phyloP scores from a whole-genome alignment of 345 rosid genomes.

The Noccaea caerulescens region DNA sequence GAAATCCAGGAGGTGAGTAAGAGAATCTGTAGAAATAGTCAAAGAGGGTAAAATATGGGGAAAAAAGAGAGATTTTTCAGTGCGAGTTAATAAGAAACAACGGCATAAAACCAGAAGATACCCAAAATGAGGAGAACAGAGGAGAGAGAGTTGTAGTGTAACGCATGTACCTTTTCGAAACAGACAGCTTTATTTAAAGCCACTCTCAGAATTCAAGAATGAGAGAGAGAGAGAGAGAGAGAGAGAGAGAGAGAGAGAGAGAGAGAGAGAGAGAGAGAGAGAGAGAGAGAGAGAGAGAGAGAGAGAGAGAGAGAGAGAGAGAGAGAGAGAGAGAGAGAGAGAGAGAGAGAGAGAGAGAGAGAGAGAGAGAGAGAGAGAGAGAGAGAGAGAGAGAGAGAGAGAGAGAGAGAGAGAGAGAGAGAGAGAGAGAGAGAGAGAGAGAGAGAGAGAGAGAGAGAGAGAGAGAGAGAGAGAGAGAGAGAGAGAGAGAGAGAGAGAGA shows the following conservation, averaged over 20 bases:
- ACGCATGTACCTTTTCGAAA: constrained; percentile 38
- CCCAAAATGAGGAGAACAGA: constrained; percentile 24
- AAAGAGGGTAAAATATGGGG: constrained; percentile 17
- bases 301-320: constrained; percentile 20
- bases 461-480: constrained; percentile 17
- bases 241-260: too few species aligned
- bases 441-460: constrained; percentile 19
- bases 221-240: constrained; percentile 20
- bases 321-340: constrained; percentile 15
- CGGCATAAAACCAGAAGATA: constrained; percentile 27
- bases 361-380: constrained; percentile 12
- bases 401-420: constrained; percentile 20
- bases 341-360: constrained; percentile 18
- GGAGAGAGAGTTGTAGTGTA: constrained; percentile 23
- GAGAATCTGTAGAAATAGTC: constrained; percentile 18
- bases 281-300: constrained; percentile 16
- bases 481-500: constrained; percentile 14
- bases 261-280: constrained; percentile 25
- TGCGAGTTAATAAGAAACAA: constrained; percentile 32
- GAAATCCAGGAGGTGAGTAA: constrained; percentile 1
- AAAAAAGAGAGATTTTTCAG: constrained; percentile 3
- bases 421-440: constrained; percentile 20
- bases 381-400: constrained; percentile 14
- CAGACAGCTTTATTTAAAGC: constrained; percentile 41
- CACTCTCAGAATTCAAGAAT: constrained; percentile 40